phyloP scores from a whole-genome alignment of 768 basidiomycete genomes.

The Punctularia strigosozonata region DNA sequence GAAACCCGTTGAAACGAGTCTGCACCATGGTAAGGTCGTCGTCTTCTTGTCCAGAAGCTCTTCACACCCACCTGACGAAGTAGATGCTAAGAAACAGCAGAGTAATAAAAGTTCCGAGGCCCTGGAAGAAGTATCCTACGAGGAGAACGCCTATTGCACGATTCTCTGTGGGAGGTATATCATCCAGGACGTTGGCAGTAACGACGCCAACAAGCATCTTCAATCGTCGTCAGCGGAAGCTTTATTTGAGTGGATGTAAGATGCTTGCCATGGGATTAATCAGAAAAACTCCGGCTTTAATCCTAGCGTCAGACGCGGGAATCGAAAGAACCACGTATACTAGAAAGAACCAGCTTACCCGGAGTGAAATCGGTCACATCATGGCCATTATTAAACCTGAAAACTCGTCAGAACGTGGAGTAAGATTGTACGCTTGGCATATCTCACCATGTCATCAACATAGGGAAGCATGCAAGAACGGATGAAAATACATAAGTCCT shows the following conservation, averaged over 20 bases:
- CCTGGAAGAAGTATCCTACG: slow-evolving; percentile 36
- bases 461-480: slow-evolving; percentile 27
- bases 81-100: slow-evolving; percentile 39
- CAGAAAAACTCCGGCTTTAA: slow-evolving; percentile 23
- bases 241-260: too few relatives aligned
- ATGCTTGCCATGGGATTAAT: slow-evolving; percentile 24
- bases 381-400: slow-evolving; percentile 34
- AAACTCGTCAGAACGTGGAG: too few relatives aligned
- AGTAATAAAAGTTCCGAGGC: slow-evolving; percentile 35
- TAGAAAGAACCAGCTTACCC: too few relatives aligned
- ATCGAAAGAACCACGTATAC: slow-evolving; percentile 25
- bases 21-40: slow-evolving; percentile 24
- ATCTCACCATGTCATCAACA: slow-evolving; percentile 40
- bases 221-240: too few relatives aligned
- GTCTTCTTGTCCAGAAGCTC: too few relatives aligned
- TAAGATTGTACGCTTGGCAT: too few relatives aligned
- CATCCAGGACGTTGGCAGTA: slow-evolving; percentile 29
- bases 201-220: slow-evolving; percentile 38
- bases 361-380: slow-evolving; percentile 27
- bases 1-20: slow-evolving; percentile 28
- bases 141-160: slow-evolving; percentile 30
- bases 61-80: slow-evolving; percentile 31
- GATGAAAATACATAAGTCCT: slow-evolving; percentile 31
- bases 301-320: slow-evolving; percentile 20
- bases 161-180: slow-evolving; percentile 21